Evolutionary conservation across 202 grass and related monocot genomes (phyloP), one percentile per base, ranked within the genome.

Genomic region (Bolboschoenoplectus hybrid): DNA sequence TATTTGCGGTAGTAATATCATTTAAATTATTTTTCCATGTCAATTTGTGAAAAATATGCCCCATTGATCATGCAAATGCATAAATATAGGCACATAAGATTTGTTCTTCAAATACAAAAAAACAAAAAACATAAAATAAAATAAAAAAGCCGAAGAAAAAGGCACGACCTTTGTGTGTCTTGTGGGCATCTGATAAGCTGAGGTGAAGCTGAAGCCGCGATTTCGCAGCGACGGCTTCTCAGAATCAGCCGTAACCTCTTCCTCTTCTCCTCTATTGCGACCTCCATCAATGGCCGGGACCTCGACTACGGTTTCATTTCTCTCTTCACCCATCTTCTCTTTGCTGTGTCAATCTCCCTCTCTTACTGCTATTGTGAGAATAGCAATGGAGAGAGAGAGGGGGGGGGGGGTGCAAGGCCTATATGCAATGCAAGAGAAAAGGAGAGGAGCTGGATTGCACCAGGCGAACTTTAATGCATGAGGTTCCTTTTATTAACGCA

Each of bases 111-210:
- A 2, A 14, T 71, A 39, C 39, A 35, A 34, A 62, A 64, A 14
- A 7, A n/a, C 1, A 40, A 70, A 2, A 57, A 38, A 52, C 26
- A 26, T 26, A 26, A 26, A 26, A 26, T 26, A 84, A 69, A 56
- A 68, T 51, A 12, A 14, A 8, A 46, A 45, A 41, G 44, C 3
- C 11, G 52, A 69, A 12, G 2, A 47, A 72, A 63, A 38, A 38
- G 50, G 1, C 39, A 6, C 41, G 3, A 93, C 91, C 67, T 62
- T 49, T 10, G 88, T 83, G 20, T 82, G 64, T 36, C 91, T 88
- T 70, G 87, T 85, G 68, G 76, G 85, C 80, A 86, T 88, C 82
- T 45, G 90, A 83, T 92, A 97, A 7, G 53, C 64, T 32, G 86
- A 77, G 80, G 84, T 86, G 71, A 88, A 88, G 50, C 41, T 84